Base-by-base conservation (phyloP, 1,284 basidiomycete species). In the Golubevia pallescens region DNA sequence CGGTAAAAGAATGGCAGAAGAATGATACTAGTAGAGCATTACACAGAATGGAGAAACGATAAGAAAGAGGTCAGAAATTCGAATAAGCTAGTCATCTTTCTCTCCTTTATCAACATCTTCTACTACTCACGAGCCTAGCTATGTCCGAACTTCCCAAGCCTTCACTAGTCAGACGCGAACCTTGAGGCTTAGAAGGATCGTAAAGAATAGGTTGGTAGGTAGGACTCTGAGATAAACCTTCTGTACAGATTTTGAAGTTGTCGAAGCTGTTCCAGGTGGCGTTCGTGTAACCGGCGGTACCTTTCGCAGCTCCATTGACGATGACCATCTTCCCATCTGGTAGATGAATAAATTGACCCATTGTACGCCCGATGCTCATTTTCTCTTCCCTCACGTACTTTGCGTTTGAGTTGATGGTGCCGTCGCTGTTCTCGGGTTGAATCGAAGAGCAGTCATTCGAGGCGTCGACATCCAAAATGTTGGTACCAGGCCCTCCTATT, bases 281-380 rank as follows among this genome's bases (percentile, higher is more conserved):
- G 67, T 85, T 85, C 20, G 73, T 70, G 71, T 82, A 85, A 24
- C 82, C 82, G 3, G 82, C 79, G 38, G 75, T 74, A 32, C 82
- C 82, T 61, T 77, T 76, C 19, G 70, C 57, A 57, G 76, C 80
- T 20, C 82, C 82, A 61, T 84, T 84, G 58, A 84, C 73, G 64
- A 83, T 81, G 51, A 83, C 77, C 78, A 84, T 79, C 61, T 73
- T 69, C 10, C 81, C 82, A 32, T 68, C 71, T 23, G 82, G 79
- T 0, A 84, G 71, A 63, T 84, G 82, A 55, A 84, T 81, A 62
- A 82, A 80, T 48, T 81, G 75, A 28, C 79, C 79, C 76, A 78
- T 78, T 3, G 77, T 70, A 10, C 81, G 79, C 23, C 73, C 74
- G 34, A 77, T 66, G 2, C 80, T 79, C 23, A 84, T 66, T 5